Percentiles rank a stretch among this genome's conserved stretches.
These are phyloP conservation scores for Hygrophila difformis DNA, from an alignment of 257 asterid genomes.

Conservation along the genomic window DNA sequence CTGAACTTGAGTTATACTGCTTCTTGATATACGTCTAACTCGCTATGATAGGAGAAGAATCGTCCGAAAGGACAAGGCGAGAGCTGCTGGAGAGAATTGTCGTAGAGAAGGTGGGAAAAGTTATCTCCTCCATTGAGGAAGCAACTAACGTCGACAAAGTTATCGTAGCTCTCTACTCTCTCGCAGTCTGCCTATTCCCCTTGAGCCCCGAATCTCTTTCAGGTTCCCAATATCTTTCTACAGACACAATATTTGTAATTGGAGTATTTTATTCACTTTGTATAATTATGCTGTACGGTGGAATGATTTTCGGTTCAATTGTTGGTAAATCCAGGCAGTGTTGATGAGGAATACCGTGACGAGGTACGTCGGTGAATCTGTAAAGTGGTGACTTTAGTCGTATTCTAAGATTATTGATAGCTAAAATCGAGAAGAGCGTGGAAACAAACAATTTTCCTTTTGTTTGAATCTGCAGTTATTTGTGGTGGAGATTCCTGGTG, in stretches of 20 bases:
- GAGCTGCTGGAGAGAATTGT: constrained; percentile 35
- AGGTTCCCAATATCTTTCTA: constrained; percentile 29
- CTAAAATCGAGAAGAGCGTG: too few relatives aligned
- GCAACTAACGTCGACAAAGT: constrained; percentile 67
- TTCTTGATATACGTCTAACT: neutral
- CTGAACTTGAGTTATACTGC: too few relatives aligned
- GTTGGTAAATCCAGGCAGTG: constrained; percentile 34
- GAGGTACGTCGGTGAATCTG: constrained; percentile 29
- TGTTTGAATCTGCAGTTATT: constrained; percentile 11
- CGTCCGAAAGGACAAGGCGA: constrained; percentile 20
- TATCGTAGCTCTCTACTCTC: constrained; percentile 58
- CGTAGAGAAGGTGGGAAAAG: constrained; percentile 52
- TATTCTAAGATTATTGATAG: neutral
- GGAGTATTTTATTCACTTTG: neutral
- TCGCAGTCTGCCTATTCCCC: constrained; percentile 59
- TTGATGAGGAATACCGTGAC: constrained; percentile 43
- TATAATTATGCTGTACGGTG: neutral
- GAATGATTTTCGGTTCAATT: neutral
- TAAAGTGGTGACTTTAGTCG: neutral
- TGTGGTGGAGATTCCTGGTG: constrained; percentile 29
- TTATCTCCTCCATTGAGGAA: constrained; percentile 37
- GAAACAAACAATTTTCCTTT: neutral
- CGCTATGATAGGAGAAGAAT: constrained; percentile 27
- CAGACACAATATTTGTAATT: neutral
- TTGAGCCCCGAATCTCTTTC: constrained; percentile 33